Base-by-base conservation (phyloP, 257 asterid species). In the Solanum sparsipilum region DNA sequence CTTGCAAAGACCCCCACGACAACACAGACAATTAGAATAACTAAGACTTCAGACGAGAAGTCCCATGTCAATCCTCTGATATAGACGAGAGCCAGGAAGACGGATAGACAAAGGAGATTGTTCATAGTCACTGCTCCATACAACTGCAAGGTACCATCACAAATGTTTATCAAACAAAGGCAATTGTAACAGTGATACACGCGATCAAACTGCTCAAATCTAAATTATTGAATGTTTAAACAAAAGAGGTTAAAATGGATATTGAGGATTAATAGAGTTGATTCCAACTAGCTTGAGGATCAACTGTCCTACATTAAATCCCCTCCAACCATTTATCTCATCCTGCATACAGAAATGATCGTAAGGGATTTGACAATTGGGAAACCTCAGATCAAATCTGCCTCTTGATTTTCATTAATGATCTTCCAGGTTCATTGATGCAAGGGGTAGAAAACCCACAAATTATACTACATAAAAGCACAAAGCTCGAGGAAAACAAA, bases 111-210 rank as follows among this genome's bases (percentile, higher is more conserved):
- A 75, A 97, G 92, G 74, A 90, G 92, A 41, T 96, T 96, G 94
- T 97, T 97, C 99, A 96, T 97, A 1, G 99, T 95, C 73, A 92
- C 99, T 15, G 98, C 96, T 89, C 99, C 98, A 58, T 96, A 96
- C 87, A 96, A 7, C 99, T 95, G 94, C 89, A 87, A 87, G 85
- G 34, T 20, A 86, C 86, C 41, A 81, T 27, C 29, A 48, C 4
- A 29, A 5, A 81, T 81, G 71, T 48, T 48, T 31, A 82, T 48
- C 70, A 48, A 48, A 25, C 35, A 36, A 20, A 82, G 65, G 38
- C 16, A 82, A 82, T 31, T 48, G 44, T 48, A 82, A 31, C 13
- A 29, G 29, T 81, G 36, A 78, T 25, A 4, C 84, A 78, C 5
- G 5, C 3, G 27, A 74, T 74, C 83, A 74, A 36, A 36, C 83